Percentiles rank a stretch among this genome's conserved stretches.
Evolutionary conservation across 1,284 basidiomycete genomes (phyloP).

Genomic region (Schizophyllum amplum): DNA sequence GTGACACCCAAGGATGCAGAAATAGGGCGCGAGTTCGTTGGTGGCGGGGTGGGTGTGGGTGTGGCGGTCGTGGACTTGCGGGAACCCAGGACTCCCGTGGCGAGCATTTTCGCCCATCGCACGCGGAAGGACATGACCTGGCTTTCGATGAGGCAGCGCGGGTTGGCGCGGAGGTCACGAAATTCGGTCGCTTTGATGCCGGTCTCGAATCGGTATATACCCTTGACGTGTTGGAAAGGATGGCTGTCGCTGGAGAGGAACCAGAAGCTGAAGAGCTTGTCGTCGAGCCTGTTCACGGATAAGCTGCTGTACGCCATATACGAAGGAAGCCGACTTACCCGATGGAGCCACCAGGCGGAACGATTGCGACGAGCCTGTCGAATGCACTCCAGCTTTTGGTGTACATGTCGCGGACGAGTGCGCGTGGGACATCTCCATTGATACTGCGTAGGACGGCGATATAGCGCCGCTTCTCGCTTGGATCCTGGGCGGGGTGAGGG

Average conservation of each 20-base stretch:
- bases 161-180: slow-evolving; percentile 77
- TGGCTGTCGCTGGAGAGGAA: slow-evolving; percentile 69
- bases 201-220: slow-evolving; percentile 80
- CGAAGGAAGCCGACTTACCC: slow-evolving; percentile 44
- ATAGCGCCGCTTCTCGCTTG: slow-evolving; percentile 62
- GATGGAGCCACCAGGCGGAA: slow-evolving; percentile 79
- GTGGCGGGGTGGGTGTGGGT: slow-evolving; percentile 19
- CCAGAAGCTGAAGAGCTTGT: slow-evolving; percentile 84
- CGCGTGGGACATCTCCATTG: slow-evolving; percentile 78
- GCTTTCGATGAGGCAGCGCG: slow-evolving; percentile 71
- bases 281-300: slow-evolving; percentile 52
- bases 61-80: slow-evolving; percentile 26
- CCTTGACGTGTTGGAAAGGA: slow-evolving; percentile 68
- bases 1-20: slow-evolving; percentile 49
- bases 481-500: slow-evolving; percentile 72
- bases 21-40: slow-evolving; percentile 21
- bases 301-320: slow-evolving; percentile 3
- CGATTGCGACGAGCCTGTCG: slow-evolving; percentile 74
- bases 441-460: slow-evolving; percentile 58
- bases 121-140: slow-evolving; percentile 72
- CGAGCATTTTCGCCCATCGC: slow-evolving; percentile 64
- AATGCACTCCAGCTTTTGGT: slow-evolving; percentile 87
- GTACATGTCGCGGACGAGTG: slow-evolving; percentile 80
- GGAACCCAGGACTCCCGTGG: slow-evolving; percentile 45
- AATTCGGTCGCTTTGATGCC: slow-evolving; percentile 81